Evolutionary conservation across 2,329 filamentous ascomycete species (phyloP), one percentile per base, ranked within the genome.

Genomic region (Arachnomyces sp.): DNA sequence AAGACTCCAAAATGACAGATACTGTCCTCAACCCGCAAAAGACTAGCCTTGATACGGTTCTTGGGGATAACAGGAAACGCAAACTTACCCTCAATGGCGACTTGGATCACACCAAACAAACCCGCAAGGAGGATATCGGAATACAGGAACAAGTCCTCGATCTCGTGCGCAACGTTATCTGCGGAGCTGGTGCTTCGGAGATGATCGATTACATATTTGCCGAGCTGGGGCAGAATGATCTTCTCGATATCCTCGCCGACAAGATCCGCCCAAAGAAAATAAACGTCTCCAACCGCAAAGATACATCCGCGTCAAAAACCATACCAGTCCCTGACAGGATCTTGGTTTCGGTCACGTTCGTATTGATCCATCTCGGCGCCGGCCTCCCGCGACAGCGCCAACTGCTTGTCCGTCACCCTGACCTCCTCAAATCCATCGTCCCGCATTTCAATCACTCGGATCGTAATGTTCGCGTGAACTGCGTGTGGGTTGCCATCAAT

Each of bases 71-170:
- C 25, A 66, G 61, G 30, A 55, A 58, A 30, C 57, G 60, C 33
- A 64, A 61, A 40, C 56, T 64, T 17, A 53, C 70, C 17, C 56
- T 79, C 43, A 81, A 84, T 38, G 70, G 74, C 11, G 85, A 92
- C 55, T 66, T 81, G 34, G 82, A 84, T 46, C 76, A 80, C 15
- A 70, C 73, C 16, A 73, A 79, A 20, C 81, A 81, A 55, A 78
- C 81, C 13, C 76, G 82, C 38, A 80, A 80, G 49, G 84, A 94
- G 49, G 85, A 93, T 49, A 71, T 89, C 29, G 81, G 81, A 2
- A 84, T 95, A 18, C 90, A 96, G 63, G 87, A 94, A 57, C 89
- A 96, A 62, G 85, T 82, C 0, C 75, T 96, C 13, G 83, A 93
- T 52, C 82, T 96, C 51, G 78, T 98, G 46, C 77, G 90, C 40